Evolutionary conservation across 805 yeast genomes (phyloP).

Genomic region (Saturnispora gosingensis): DNA sequence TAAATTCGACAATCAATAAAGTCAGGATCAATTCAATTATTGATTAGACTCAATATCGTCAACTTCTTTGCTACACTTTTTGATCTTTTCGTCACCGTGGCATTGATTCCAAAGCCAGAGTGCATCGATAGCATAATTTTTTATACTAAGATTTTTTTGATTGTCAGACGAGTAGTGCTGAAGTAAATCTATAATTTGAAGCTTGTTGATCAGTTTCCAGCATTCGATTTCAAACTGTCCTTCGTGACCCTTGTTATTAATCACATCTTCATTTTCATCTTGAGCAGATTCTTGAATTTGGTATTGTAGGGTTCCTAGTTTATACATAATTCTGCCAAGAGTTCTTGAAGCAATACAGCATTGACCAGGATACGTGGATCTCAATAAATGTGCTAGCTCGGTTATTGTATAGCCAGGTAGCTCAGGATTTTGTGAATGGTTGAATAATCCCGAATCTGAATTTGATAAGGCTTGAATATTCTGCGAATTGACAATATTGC

Average conservation of each 20-base stretch:
- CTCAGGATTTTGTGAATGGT: slow-evolving; percentile 81
- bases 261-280: slow-evolving; percentile 29
- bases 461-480: slow-evolving; percentile 13
- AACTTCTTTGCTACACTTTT: slow-evolving; percentile 9
- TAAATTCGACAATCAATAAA: slow-evolving; percentile 58
- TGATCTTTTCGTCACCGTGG: slow-evolving; percentile 31
- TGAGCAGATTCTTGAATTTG: slow-evolving; percentile 27
- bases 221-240: slow-evolving; percentile 42
- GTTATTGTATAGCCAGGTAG: slow-evolving; percentile 86
- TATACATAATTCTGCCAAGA: slow-evolving; percentile 77
- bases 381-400: slow-evolving; percentile 69
- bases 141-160: slow-evolving; percentile 55
- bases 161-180: slow-evolving; percentile 60
- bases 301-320: slow-evolving; percentile 56
- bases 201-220: slow-evolving; percentile 63
- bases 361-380: slow-evolving; percentile 79
- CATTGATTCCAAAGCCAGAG: slow-evolving; percentile 77
- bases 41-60: slow-evolving; percentile 6
- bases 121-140: slow-evolving; percentile 81
- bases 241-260: slow-evolving; percentile 20
- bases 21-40: slow-evolving; percentile 22
- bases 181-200: slow-evolving; percentile 55
- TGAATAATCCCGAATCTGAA: slow-evolving; percentile 62
- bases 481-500: slow-evolving; percentile 49
- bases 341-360: slow-evolving; percentile 80